These are phyloP conservation scores for Parietichytrium sp. DNA, from an alignment of 108 stramenopile genomes.

Conservation along the genomic window DNA sequence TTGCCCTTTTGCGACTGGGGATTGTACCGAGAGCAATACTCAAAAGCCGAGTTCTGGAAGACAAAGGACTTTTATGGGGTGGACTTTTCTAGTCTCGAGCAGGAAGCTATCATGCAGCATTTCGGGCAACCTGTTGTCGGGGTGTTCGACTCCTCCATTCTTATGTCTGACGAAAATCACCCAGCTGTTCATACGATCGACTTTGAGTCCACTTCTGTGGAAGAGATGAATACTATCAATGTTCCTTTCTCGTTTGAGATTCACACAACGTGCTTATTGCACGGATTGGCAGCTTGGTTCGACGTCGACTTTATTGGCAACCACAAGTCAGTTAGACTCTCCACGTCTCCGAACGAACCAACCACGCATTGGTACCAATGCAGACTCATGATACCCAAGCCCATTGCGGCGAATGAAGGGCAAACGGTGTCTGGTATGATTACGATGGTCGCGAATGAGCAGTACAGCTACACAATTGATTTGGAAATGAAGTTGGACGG, in stretches of 20 bases:
- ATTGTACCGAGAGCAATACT: constrained; percentile 53
- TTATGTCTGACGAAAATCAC: constrained; percentile 41
- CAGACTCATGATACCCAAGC: constrained; percentile 56
- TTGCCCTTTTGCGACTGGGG: constrained; percentile 58
- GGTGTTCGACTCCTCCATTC: constrained; percentile 48
- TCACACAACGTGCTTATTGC: constrained; percentile 56
- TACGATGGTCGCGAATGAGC: constrained; percentile 60
- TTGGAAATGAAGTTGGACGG: constrained; percentile 50
- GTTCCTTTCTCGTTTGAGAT: constrained; percentile 47
- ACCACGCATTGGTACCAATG: constrained; percentile 69
- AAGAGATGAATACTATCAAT: constrained; percentile 46
- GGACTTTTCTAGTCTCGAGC: constrained; percentile 49
- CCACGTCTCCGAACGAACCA: constrained; percentile 52
- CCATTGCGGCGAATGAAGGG: constrained; percentile 61
- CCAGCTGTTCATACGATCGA: constrained; percentile 45
- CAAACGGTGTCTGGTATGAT: constrained; percentile 57
- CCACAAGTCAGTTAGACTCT: constrained; percentile 39
- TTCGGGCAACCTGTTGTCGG: constrained; percentile 68
- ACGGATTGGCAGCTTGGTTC: constrained; percentile 69
- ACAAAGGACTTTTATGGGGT: constrained; percentile 61
- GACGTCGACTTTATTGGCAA: constrained; percentile 62
- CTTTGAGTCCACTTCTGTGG: constrained; percentile 45
- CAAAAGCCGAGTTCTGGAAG: constrained; percentile 60
- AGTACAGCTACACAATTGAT: constrained; percentile 61
- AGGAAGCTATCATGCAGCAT: constrained; percentile 53